Percentiles rank a stretch among this genome's conserved stretches.
phyloP scores from a whole-genome alignment of 2,329 filamentous ascomycete species.

The Pseudogymnoascus sp. region DNA sequence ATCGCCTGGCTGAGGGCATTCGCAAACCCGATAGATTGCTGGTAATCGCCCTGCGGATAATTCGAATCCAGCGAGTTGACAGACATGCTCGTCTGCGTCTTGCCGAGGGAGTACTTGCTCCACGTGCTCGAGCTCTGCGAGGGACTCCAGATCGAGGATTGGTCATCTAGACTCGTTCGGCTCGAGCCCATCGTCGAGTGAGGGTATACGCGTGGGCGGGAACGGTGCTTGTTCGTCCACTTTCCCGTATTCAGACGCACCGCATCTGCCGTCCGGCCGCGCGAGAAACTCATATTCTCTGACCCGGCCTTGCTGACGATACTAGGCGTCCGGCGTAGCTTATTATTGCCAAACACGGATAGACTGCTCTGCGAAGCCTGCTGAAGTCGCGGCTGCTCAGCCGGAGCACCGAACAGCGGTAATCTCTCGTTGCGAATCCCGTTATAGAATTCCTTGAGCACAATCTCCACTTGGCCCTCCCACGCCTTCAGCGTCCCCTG shows the following conservation, averaged over 20 bases:
- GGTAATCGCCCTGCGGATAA: conserved; percentile 71
- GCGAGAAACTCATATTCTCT: conserved; percentile 60
- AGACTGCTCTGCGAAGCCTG: conserved; percentile 52
- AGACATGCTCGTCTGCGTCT: conserved; percentile 84
- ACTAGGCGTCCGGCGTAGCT: conserved; percentile 79
- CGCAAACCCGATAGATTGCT: conserved; percentile 94
- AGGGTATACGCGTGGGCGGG: conserved; percentile 66
- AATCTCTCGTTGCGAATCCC: conserved; percentile 84
- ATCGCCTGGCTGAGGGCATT: conserved; percentile 95
- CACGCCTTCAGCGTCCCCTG: conserved; percentile 68
- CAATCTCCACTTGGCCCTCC: conserved; percentile 83
- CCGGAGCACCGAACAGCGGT: conserved; percentile 68
- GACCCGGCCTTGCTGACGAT: conserved; percentile 90
- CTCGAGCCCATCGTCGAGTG: conserved; percentile 80
- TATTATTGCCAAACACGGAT: conserved; percentile 56
- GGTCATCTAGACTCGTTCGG: conserved; percentile 88
- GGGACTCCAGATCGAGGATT: conserved; percentile 84
- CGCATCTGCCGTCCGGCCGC: conserved; percentile 58
- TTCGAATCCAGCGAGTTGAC: conserved; percentile 81
- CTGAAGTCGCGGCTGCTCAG: conserved; percentile 33
- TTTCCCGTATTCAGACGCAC: conserved; percentile 39
- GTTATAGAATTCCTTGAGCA: conserved; percentile 83
- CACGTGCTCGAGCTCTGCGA: conserved; percentile 80
- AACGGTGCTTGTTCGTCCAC: conserved; percentile 81
- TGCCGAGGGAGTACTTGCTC: conserved; percentile 88